These are phyloP conservation scores for Fraxinus velutina DNA, from an alignment of 305 asterid genomes.

Conservation along the genomic window DNA sequence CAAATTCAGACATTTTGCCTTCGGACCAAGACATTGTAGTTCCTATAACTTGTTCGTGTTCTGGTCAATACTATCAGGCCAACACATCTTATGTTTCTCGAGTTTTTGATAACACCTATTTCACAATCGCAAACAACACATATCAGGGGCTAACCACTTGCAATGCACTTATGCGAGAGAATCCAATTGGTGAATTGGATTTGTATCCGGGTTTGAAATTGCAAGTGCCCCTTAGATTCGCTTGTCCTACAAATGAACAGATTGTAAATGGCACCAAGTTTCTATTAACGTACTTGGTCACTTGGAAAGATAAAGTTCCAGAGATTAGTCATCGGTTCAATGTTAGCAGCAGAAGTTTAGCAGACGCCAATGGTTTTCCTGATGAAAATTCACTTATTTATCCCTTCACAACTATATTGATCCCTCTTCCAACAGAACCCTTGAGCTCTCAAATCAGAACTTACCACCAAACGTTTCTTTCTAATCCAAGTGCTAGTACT, in stretches of 20 bases:
- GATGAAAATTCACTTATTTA: slow-evolving; percentile 27
- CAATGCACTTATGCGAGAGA: slow-evolving; percentile 39
- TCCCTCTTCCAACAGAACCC: slow-evolving; percentile 48
- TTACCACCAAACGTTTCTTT: background rate
- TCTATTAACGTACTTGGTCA: slow-evolving; percentile 47
- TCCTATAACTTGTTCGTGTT: slow-evolving; percentile 57
- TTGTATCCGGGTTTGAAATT: slow-evolving; percentile 33
- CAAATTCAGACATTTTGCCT: slow-evolving; percentile 30
- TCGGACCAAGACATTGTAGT: slow-evolving; percentile 38
- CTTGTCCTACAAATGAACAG: slow-evolving; percentile 59
- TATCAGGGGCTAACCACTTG: slow-evolving; percentile 63
- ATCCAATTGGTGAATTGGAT: slow-evolving; percentile 24
- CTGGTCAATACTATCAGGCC: slow-evolving; percentile 56
- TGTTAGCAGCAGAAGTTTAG: slow-evolving; percentile 32
- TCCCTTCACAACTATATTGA: slow-evolving; percentile 58
- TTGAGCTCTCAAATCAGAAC: slow-evolving; percentile 23
- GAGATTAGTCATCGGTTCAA: slow-evolving; percentile 38
- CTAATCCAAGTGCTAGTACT: background rate
- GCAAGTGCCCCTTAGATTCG: slow-evolving; percentile 61
- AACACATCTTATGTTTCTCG: slow-evolving; percentile 39
- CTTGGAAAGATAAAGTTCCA: slow-evolving; percentile 31
- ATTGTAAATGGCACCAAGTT: slow-evolving; percentile 35
- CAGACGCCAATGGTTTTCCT: slow-evolving; percentile 50
- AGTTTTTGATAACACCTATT: slow-evolving; percentile 31
- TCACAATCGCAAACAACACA: slow-evolving; percentile 39